These are phyloP conservation scores for Venustampulla echinocandica DNA, from an alignment of 495 filamentous ascomycete species.

Conservation along the genomic window DNA sequence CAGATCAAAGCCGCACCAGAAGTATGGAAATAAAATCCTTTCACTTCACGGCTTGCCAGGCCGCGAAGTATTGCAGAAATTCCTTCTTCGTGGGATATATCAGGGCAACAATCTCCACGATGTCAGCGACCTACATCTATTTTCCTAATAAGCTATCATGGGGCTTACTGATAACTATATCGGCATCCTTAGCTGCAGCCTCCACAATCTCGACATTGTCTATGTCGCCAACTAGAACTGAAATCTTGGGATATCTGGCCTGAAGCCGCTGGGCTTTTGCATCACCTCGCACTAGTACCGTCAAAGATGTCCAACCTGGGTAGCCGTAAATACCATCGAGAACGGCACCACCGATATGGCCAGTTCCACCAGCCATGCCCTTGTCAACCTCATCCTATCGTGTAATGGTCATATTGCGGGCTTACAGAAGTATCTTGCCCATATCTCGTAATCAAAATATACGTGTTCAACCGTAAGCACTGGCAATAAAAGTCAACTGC, in stretches of 20 bases:
- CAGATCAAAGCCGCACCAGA: conserved; percentile 5
- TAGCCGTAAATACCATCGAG: background rate
- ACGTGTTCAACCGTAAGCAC: too few relatives aligned
- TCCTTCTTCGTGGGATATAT: background rate
- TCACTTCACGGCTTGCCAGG: background rate
- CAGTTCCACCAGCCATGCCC: background rate
- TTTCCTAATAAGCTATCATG: background rate
- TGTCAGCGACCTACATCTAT: background rate
- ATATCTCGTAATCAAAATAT: too few relatives aligned
- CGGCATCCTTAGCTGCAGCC: background rate
- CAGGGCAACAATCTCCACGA: background rate
- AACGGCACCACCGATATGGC: conserved; percentile 5
- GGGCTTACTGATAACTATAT: conserved; percentile 4
- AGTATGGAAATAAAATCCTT: conserved; percentile 3
- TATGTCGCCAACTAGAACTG: background rate
- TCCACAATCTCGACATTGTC: background rate
- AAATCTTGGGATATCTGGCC: background rate
- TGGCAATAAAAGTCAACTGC: too few relatives aligned
- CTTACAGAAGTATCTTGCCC: background rate
- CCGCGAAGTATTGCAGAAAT: conserved; percentile 1
- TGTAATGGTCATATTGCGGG: background rate
- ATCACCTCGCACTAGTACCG: background rate
- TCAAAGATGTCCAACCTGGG: background rate
- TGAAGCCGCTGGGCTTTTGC: background rate
- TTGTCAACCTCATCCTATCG: background rate